These are phyloP conservation scores for Talaromyces adpressus DNA, from an alignment of 495 filamentous ascomycete genomes.

Conservation along the genomic window DNA sequence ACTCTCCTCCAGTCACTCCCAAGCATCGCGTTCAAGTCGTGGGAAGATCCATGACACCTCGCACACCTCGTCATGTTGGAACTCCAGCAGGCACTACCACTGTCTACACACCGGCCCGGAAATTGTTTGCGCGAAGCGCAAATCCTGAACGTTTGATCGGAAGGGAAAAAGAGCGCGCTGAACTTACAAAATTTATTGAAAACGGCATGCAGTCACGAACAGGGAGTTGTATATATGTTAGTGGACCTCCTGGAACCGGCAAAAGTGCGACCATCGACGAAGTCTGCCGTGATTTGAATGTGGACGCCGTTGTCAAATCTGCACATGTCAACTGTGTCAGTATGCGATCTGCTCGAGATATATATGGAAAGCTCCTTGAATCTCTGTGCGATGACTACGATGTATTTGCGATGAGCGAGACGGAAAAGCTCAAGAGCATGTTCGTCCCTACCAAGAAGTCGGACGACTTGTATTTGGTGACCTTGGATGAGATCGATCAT, in stretches of 20 bases:
- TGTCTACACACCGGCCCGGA: conserved; percentile 79
- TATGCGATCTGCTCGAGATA: conserved; percentile 73
- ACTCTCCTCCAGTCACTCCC: conserved; percentile 59
- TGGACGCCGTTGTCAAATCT: conserved; percentile 45
- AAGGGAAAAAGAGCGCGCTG: conserved; percentile 68
- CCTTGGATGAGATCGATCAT: conserved; percentile 92
- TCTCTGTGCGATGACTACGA: conserved; percentile 52
- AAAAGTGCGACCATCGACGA: conserved; percentile 91
- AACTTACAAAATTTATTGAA: conserved; percentile 63
- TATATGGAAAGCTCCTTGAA: conserved; percentile 68
- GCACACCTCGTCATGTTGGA: conserved; percentile 43
- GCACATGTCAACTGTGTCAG: conserved; percentile 95
- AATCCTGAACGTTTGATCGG: conserved; percentile 73
- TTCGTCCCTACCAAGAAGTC: conserved; percentile 54
- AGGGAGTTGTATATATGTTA: conserved; percentile 90
- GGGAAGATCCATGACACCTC: conserved; percentile 60
- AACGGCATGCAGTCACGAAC: conserved; percentile 49
- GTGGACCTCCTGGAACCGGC: conserved; percentile 90
- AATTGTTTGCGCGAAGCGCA: conserved; percentile 74
- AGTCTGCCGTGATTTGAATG: conserved; percentile 54
- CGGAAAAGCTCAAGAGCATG: conserved; percentile 50
- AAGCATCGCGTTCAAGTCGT: conserved; percentile 58
- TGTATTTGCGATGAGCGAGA: conserved; percentile 50
- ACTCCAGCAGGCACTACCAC: conserved; percentile 58
- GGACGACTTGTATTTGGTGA: conserved; percentile 61